phyloP scores from a whole-genome alignment of 805 yeast genomes.

The Candida xiaguanensis region DNA sequence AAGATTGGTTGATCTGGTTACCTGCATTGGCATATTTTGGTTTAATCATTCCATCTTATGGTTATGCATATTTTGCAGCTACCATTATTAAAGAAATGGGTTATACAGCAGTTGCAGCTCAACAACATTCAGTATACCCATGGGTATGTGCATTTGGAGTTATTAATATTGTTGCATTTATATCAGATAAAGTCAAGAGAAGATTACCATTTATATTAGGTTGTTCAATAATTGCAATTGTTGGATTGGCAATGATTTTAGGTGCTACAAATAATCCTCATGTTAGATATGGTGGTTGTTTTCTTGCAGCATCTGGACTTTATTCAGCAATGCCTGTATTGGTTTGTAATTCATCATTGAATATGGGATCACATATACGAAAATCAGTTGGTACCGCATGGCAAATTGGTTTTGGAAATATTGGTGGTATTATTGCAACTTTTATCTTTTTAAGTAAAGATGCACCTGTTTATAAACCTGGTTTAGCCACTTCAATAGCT shows the following conservation, averaged over 20 bases:
- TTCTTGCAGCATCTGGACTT: slow-evolving; percentile 54
- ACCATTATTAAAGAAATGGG: slow-evolving; percentile 60
- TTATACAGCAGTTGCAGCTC: slow-evolving; percentile 68
- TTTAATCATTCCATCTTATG: slow-evolving; percentile 67
- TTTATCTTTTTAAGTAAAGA: slow-evolving; percentile 52
- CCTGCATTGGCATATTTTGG: slow-evolving; percentile 64
- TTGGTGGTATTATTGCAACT: slow-evolving; percentile 67
- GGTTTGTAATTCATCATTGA: slow-evolving; percentile 64
- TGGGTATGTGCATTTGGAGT: slow-evolving; percentile 76
- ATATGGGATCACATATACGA: slow-evolving; percentile 60
- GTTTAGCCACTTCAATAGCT: slow-evolving; percentile 50
- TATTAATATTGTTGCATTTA: slow-evolving; percentile 56
- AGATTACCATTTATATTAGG: slow-evolving; percentile 44
- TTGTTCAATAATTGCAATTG: slow-evolving; percentile 32
- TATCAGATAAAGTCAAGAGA: slow-evolving; percentile 52
- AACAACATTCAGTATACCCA: slow-evolving; percentile 80
- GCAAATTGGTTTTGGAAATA: slow-evolving; percentile 70
- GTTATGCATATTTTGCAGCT: slow-evolving; percentile 72
- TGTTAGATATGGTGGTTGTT: slow-evolving; percentile 59
- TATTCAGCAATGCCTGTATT: slow-evolving; percentile 67
- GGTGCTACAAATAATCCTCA: slow-evolving; percentile 37
- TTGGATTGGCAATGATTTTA: slow-evolving; percentile 55
- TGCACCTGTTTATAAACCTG: slow-evolving; percentile 57
- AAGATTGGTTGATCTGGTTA: slow-evolving; percentile 56
- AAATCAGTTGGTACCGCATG: slow-evolving; percentile 56